phyloP scores from a whole-genome alignment of 805 yeast species.

The Ogataea siamensis region DNA sequence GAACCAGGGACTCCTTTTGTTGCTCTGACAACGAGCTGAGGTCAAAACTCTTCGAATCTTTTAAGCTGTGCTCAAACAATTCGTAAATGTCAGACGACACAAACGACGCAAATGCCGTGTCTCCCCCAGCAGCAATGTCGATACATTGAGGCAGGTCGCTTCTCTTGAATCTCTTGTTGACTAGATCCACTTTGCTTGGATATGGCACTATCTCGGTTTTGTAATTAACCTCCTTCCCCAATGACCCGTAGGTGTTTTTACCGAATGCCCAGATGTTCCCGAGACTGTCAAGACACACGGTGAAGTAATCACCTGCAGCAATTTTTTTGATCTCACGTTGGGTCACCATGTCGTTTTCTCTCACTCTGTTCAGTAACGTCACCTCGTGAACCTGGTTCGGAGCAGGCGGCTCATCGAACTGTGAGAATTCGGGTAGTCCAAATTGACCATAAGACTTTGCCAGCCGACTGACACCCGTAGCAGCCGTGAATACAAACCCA shows the following conservation, averaged over 20 bases:
- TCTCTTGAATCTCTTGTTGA: conserved; percentile 39
- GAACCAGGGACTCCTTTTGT: conserved; percentile 33
- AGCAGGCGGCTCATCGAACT: conserved; percentile 54
- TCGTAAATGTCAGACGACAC: conserved; percentile 36
- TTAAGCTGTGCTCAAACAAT: conserved; percentile 33
- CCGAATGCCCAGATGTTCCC: conserved; percentile 88
- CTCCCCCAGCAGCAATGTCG: conserved; percentile 68
- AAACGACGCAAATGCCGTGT: conserved; percentile 54
- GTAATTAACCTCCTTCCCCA: conserved; percentile 67
- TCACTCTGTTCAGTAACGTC: conserved; percentile 50
- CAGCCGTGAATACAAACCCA: conserved; percentile 61
- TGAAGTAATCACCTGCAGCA: conserved; percentile 73
- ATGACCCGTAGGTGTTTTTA: conserved; percentile 77
- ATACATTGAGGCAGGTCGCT: conserved; percentile 46
- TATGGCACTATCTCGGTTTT: conserved; percentile 66
- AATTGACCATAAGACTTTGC: conserved; percentile 69
- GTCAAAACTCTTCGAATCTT: conserved; percentile 14
- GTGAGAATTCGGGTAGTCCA: conserved; percentile 75
- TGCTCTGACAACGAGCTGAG: conserved; percentile 22
- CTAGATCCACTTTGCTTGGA: conserved; percentile 55
- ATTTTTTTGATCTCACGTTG: conserved; percentile 53
- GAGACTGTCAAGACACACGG: conserved; percentile 62
- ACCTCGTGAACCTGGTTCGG: conserved; percentile 53
- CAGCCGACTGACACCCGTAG: conserved; percentile 51
- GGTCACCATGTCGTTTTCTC: conserved; percentile 24